Evolutionary conservation across 805 yeast species (phyloP), one percentile per base, ranked within the genome.

Genomic region (Yarrowia divulgata): DNA sequence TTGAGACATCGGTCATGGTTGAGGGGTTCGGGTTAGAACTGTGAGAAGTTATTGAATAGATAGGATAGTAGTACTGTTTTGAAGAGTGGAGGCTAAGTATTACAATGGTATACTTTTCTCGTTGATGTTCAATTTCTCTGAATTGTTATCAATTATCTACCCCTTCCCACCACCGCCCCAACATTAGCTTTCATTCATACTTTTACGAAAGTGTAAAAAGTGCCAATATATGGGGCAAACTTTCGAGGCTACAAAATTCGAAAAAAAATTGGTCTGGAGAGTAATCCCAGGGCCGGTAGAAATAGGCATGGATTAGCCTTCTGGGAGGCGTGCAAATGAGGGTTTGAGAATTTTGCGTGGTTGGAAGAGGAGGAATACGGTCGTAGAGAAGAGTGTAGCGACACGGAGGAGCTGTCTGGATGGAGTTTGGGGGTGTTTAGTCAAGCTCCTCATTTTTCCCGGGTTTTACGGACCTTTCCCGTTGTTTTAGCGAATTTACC

Each of bases 201-300:
- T 54, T 54, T 57, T 57, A 57, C 63, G 63, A 57, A 57, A 57
- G 39, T 57, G 23, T 57, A 57, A 57, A 57, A 57, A 57, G 63
- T 57, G 63, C 63, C 63, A 57, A 57, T 57, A 40, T 57, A 57
- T 57, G 63, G 63, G 48, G 48, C 63, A 57, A 57, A 57, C 63
- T n/a, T 16, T 40, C 12, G 3, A 29, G 8, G 13, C 13, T 16
- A 8, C 18, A 18, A 13, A 9, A n/a, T 52, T 52, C 8, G 16
- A 13, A 45, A 23, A 23, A 23, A 23, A 23, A 23, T 23, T 4
- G 3, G 23, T 6, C 37, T 42, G 18, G 48, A 42, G 48, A 57
- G 63, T 57, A 57, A 57, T 57, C 63, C 63, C 48, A 57, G 63
- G 63, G 48, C 46, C 29, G 63, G 63, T 42, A 40, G 63, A 57